Percentiles rank a stretch among this genome's conserved stretches.
Evolutionary conservation across 23 red algal species (phyloP).

Genomic region (Agarophyton chilense): DNA sequence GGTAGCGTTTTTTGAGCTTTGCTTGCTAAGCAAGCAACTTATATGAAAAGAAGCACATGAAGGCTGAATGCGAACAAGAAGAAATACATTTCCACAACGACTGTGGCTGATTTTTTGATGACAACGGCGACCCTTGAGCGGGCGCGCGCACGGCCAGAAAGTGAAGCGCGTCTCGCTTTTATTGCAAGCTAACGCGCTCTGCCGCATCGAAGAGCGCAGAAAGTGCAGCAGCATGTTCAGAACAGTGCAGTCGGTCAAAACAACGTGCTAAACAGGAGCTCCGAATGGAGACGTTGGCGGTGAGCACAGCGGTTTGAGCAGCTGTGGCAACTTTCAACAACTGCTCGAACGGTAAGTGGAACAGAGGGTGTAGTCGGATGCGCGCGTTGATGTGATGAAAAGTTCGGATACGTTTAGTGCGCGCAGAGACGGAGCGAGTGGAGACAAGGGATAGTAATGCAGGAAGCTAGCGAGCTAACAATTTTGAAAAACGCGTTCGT

Average conservation of each 20-base stretch:
- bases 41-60: slow-evolving; percentile 20
- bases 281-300: slow-evolving; percentile 52
- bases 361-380: slow-evolving; percentile 9
- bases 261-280: slow-evolving; percentile 63
- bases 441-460: slow-evolving; percentile 56
- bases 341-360: too few species aligned
- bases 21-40: slow-evolving; percentile 2
- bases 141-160: slow-evolving; percentile 30
- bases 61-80: not conserved
- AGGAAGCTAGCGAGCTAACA: slow-evolving; percentile 45
- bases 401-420: slow-evolving; percentile 37
- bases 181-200: not conserved
- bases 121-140: not conserved
- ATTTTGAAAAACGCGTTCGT: slow-evolving; percentile 64
- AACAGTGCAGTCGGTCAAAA: slow-evolving; percentile 10
- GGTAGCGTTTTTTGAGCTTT: not conserved
- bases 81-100: not conserved
- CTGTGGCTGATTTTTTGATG: not conserved
- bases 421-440: slow-evolving; percentile 48
- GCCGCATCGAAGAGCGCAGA: slow-evolving; percentile 27
- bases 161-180: slow-evolving; percentile 11
- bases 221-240: slow-evolving; percentile 6
- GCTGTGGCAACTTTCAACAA: too few species aligned
- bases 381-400: slow-evolving; percentile 77
- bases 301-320: slow-evolving; percentile 52